Evolutionary conservation across 1,284 basidiomycete species (phyloP), one percentile per base, ranked within the genome.

Genomic region (Ganoderma meredithae): DNA sequence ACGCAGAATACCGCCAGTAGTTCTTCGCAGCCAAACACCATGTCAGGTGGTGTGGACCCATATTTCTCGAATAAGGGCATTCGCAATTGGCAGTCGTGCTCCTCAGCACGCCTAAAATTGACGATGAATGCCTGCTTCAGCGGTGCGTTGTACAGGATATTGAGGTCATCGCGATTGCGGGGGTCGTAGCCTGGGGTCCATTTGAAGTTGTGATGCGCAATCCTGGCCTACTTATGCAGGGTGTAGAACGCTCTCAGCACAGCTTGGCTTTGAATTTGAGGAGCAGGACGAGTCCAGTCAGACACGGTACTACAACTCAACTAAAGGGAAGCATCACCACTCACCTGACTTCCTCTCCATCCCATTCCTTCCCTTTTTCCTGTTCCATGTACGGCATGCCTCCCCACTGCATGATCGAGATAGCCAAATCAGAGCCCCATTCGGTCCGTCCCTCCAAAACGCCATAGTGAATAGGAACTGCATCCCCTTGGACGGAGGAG

Each of bases 371-470:
- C 33, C 33, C 33, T 36, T 36, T 36, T 36, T 4, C 8, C 33
- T 36, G 33, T 36, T 8, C 33, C 22, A 53, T 13, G 27, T 53
- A 53, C 25, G 25, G 49, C 27, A 31, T 13, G 22, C 49, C 49
- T 53, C 49, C 49, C 25, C 22, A 53, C 9, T 53, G 49, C 49
- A 53, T 53, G 13, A 53, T 53, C 10, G 49, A 53, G 49, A 53
- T 27, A 3, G 25, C 49, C 5, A 19, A 12, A 15, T 19, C 17
- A 8, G 25, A 25, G 27, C 49, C 49, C 49, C 49, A 53, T 53
- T 53, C 25, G 25, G 49, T 31, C 25, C 25, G 9, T 8, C 49
- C 49, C 3, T 31, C 9, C 49, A 22, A 53, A 15, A 53, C 49
- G 12, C 49, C 49, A 25, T 53, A 53, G 17, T 53, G 49, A 10